These are phyloP conservation scores for Francoa sonchifolia DNA, from an alignment of 441 rosid genomes.

Conservation along the genomic window DNA sequence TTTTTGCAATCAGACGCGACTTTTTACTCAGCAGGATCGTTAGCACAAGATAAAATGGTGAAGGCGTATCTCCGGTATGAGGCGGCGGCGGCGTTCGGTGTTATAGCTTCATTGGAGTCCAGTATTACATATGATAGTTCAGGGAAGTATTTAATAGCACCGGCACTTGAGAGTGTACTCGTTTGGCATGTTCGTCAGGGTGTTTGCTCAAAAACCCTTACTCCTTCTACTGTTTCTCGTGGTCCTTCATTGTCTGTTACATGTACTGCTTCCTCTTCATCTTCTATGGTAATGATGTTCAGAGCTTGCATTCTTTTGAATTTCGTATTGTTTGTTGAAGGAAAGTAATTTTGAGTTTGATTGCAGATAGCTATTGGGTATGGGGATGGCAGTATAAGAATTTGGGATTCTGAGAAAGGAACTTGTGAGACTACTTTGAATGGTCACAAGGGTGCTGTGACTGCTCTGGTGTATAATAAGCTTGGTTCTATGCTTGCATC, in stretches of 20 bases:
- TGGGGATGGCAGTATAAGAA: constrained; percentile 57
- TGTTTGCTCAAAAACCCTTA: constrained; percentile 49
- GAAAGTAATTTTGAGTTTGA: background rate
- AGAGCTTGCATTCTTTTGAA: background rate
- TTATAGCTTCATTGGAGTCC: constrained; percentile 56
- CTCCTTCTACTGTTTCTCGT: constrained; percentile 36
- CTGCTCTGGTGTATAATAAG: constrained; percentile 52
- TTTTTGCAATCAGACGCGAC: no score
- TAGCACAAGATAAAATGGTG: no score
- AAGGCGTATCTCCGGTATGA: constrained; percentile 79
- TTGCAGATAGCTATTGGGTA: constrained; percentile 70
- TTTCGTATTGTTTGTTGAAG: background rate
- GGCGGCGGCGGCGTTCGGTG: constrained; percentile 69
- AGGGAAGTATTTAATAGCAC: constrained; percentile 59
- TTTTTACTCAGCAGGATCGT: no score
- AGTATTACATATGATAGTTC: constrained; percentile 62
- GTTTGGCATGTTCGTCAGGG: constrained; percentile 95
- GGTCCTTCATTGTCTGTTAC: constrained; percentile 67
- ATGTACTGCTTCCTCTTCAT: constrained; percentile 40
- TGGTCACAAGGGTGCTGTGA: constrained; percentile 84
- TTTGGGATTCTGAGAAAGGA: constrained; percentile 66
- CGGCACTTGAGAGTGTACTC: constrained; percentile 71
- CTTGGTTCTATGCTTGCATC: constrained; percentile 72
- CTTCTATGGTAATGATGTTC: constrained; percentile 41
- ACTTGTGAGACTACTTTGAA: constrained; percentile 59